Base-by-base conservation (phyloP, 2,329 filamentous ascomycete genomes). In the Ophiosphaerella korrae region DNA sequence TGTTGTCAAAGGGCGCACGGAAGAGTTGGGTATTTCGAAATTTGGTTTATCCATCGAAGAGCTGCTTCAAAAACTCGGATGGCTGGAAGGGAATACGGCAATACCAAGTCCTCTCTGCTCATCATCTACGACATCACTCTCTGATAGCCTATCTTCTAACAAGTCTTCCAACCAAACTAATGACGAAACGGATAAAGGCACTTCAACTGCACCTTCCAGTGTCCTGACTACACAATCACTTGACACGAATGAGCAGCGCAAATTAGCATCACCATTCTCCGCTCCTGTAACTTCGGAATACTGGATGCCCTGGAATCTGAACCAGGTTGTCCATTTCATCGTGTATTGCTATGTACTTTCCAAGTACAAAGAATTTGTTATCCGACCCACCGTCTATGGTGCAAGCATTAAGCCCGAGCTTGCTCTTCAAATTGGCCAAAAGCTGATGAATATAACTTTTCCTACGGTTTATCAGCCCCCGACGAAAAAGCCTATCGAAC, bases 281-380 rank as follows among this genome's bases (percentile, higher is more conserved):
- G 37, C 37, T 13, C 2, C 11, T 9, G 37, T 18, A 7, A 39
- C 16, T 26, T 39, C 37, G 3, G 37, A 39, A 18, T 39, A 48
- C 23, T 40, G 24, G 42, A 7, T 36, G 31, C 39, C 42, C 29
- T 38, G 45, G 45, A 31, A 48, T 21, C 42, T 26, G 45, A 26
- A 48, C 38, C 45, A 48, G 36, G 45, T 48, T 3, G 45, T 48
- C 6, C 45, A 42, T 16, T 48, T 48, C n/a, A n/a, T 48, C 26
- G 36, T 48, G 16, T 48, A 48, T 18, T 48, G 26, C 7, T 48
- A 48, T 31, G 29, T 36, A n/a, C 21, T 48, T 7, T 48, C 45
- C 26, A 48, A 48, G 36, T 48, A 48, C 33, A 48, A 48, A 18
- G 29, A 42, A 9, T 48, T 48, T 21, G 21, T 42, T 16, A 26